phyloP scores from a whole-genome alignment of 805 yeast genomes.

The Monosporozyma unispora region DNA sequence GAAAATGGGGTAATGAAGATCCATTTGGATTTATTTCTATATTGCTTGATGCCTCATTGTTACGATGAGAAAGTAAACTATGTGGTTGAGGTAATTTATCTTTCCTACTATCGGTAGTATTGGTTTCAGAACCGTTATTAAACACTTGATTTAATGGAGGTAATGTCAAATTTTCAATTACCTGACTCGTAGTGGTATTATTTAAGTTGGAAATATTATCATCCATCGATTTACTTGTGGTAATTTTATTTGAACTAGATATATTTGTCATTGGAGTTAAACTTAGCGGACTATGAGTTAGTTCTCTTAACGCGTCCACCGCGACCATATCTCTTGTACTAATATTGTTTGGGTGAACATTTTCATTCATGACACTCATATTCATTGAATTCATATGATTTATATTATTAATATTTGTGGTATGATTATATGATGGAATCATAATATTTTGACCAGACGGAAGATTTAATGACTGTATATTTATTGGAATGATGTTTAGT shows the following conservation, averaged over 20 bases:
- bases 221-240: background rate
- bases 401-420: background rate
- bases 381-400: background rate
- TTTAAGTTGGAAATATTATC: background rate
- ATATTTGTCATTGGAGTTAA: background rate
- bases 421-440: background rate
- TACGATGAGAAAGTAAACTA: background rate
- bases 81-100: background rate
- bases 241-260: background rate
- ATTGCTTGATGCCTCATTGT: background rate
- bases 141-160: background rate
- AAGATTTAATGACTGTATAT: background rate
- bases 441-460: background rate
- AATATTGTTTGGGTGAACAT: background rate
- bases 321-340: slow-evolving; percentile 22
- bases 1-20: background rate
- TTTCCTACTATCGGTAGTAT: background rate
- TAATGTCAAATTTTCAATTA: background rate
- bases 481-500: background rate
- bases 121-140: background rate
- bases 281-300: slow-evolving; percentile 18
- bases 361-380: background rate
- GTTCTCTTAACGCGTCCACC: slow-evolving; percentile 21
- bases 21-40: background rate
- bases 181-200: too few relatives aligned